Base-by-base conservation (phyloP, 495 filamentous ascomycete genomes). In the Geoglossum glabrum region DNA sequence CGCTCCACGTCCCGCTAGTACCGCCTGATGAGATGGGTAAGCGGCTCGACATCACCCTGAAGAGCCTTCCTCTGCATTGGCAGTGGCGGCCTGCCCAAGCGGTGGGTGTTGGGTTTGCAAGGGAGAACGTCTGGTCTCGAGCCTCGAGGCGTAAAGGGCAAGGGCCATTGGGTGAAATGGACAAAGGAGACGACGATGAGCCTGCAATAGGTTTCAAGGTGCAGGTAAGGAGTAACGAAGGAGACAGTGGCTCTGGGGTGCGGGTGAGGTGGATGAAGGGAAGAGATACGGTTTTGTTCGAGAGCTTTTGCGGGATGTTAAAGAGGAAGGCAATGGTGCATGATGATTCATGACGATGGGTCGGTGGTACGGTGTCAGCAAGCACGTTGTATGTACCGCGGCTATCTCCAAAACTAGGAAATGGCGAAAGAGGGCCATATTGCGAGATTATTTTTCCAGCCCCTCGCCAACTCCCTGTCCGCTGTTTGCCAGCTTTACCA, bases 261-360 rank as follows among this genome's bases (percentile, higher is more conserved):
- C 57, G 70, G 8, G 65, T 92, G 1, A 73, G 82, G 33, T 96
- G 90, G 90, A 66, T 85, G 9, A 81, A 82, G 61, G 90, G 90
- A 6, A 71, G 69, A 8, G 86, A 97, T 56, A 70, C 74, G 4
- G 77, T 82, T 6, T 61, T 95, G 3, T 96, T 93, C 68, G 87
- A 94, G 69, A 95, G 89, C 64, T 85, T 97, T 60, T 84, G 81
- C 58, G 90, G 87, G 0, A 85, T 89, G 76, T 54, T 95, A 55
- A 80, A 80, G 62, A 66, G 78, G 57, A 75, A 76, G 34, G 26
- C 21, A 26, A 25, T 50, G 46, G 15, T 40, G 36, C 7, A 40
- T 10, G 15, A 40, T 40, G 13, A 40, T 40, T 7, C 36, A 17
- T 40, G 15, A 40, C 3, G 13, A n/a, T 40, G 11, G 11, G 3